Base-by-base conservation (phyloP, 148 eudicot species). In the Mesembryanthemum crystallinum region DNA sequence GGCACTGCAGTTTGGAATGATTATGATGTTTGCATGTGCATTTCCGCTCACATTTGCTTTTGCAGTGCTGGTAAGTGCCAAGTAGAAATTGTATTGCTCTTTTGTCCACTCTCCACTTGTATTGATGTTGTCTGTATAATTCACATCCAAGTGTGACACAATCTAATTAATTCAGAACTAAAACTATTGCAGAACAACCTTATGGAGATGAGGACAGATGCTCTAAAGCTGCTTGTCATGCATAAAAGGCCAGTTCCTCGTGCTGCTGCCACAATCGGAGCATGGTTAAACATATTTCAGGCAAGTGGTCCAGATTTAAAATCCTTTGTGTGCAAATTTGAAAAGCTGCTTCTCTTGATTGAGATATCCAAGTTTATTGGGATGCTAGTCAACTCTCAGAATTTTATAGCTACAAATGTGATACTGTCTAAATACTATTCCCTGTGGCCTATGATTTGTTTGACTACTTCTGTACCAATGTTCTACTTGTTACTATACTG, bases 11-110 rank as follows among this genome's bases (percentile, higher is more conserved):
- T 95, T 92, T 78, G 98, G 98, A 67, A 90, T 90, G 93, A 86
- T 92, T 78, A 95, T 95, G 98, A 92, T 95, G 98, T 95, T 95
- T 86, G 98, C 97, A 35, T 92, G 97, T 78, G 98, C 96, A 66
- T 92, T 90, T 74, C 98, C 98, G 7, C 96, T 86, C 45, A 90
- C 94, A 6, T 95, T 95, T 83, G 89, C 86, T 45, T 92, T 95
- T 62, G 90, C 97, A 29, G 84, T 87, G 21, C 77, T 95, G 87
- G 98, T 92, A 82, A 79, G 49, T 45, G 11, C 14, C 9, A 35
- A 45, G 64, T 75, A 24, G 51, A 76, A 49, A 10, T 23, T 77
- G 29, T 21, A 6, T 66, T 7, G 4, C 24, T 27, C 15, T 33
- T 54, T 55, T 73, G 17, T 42, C 28, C 54, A 20, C 51, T 61